Evolutionary conservation across 2,329 filamentous ascomycete species (phyloP).

Genomic region (Scytalidium lignicola): DNA sequence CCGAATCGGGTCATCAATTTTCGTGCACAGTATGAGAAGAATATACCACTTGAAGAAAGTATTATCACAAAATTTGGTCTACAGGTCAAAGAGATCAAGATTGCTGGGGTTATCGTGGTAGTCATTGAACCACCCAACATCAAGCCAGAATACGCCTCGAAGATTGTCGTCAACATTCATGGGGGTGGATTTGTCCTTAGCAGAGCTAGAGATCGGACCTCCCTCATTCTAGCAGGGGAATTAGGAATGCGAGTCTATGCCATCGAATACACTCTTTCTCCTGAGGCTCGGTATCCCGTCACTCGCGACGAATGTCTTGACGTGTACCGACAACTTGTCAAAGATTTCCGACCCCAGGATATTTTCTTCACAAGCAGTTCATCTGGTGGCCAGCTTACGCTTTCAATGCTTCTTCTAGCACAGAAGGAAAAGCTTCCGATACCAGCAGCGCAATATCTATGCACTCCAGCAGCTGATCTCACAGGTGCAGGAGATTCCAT

Average conservation of each 20-base stretch:
- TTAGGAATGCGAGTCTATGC: not conserved
- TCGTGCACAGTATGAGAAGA: not conserved
- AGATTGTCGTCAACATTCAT: slow-evolving; percentile 58
- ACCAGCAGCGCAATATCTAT: not conserved
- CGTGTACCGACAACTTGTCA: not conserved
- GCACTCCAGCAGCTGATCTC: not conserved
- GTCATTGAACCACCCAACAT: not conserved
- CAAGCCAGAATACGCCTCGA: not conserved
- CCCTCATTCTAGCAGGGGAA: not conserved
- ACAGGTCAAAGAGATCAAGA: slow-evolving; percentile 9
- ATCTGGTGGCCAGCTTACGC: not conserved
- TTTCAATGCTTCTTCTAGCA: not conserved
- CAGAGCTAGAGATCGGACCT: slow-evolving; percentile 45
- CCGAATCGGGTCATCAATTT: not conserved
- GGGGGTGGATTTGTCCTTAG: slow-evolving; percentile 64
- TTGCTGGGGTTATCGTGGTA: not conserved
- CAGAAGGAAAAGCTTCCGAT: not conserved
- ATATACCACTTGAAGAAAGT: not conserved
- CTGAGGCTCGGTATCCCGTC: not conserved
- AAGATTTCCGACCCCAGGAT: not conserved
- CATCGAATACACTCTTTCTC: not conserved
- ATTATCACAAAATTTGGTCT: slow-evolving; percentile 10
- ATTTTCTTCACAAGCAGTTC: not conserved
- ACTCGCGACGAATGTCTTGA: not conserved
- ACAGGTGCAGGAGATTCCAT: not conserved